Evolutionary conservation across 257 asterid species (phyloP), one percentile per base, ranked within the genome.

Genomic region (Paraleonurus japonicus): DNA sequence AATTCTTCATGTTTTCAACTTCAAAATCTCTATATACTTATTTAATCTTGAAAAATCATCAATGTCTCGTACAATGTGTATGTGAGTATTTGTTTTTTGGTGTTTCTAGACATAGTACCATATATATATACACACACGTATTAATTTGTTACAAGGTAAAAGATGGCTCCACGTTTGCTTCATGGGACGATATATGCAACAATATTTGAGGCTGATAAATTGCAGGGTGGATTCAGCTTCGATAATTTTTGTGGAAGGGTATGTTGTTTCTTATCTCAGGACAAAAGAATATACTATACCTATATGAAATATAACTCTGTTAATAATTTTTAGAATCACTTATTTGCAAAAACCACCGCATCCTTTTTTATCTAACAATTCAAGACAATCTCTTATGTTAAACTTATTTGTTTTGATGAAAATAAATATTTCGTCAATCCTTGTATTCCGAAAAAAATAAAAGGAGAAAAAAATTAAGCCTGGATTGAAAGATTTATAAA

Each of bases 121-220:
- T n/a, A n/a, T n/a, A n/a, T 2, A 5, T 26, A 26, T 26, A 26
- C 13, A 39, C 9, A 10, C 8, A 37, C 9, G 5, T 47, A 47
- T 5, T 19, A 11, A 30, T 8, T 26, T 50, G 30, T 57, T 27
- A 55, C 4, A 12, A 61, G 78, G 45, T 62, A 43, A 35, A 45
- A 70, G 7, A 85, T 87, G 90, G 86, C 78, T 61, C 81, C 83
- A 12, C 69, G 45, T 55, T 72, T 90, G 90, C 89, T 92, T 54
- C 98, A 92, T 72, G 98, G 98, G 70, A 90, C 89, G 13, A 81
- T 92, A 43, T 76, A 51, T 67, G 96, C 85, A 13, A 88, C 86
- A 33, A 85, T 92, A 69, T 79, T 57, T 17, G 96, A 84, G 77
- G 83, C 87, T 67, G 87, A 82, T 17, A 72, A 67, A 58, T 69